Evolutionary conservation across 495 filamentous ascomycete species (phyloP), one percentile per base, ranked within the genome.

Genomic region (Rhypophila decipiens): DNA sequence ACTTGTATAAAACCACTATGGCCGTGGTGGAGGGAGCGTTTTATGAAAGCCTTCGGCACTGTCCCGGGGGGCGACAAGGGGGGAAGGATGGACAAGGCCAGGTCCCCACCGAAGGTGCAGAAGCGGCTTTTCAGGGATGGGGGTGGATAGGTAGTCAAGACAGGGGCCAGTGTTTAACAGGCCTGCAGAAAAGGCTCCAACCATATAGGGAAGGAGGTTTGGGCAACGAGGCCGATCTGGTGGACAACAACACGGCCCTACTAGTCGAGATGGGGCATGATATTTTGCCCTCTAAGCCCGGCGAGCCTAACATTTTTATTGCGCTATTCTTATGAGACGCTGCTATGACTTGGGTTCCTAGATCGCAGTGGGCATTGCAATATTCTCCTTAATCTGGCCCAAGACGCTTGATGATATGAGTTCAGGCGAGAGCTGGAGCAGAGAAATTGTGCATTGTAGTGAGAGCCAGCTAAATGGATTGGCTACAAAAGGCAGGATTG

Each of bases 161-260:
- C 13, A 21, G 20, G 52, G 59, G 60, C 47, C 55, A 52, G 53
- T 52, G 39, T 66, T 66, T 59, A 68, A 60, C 58, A 59, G 59
- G 51, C 61, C 59, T 67, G 66, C 69, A 71, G 67, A 61, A 54
- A 52, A 64, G 64, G 66, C 66, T 67, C 67, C 72, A 73, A 68
- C 72, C 70, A 59, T 61, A 72, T 64, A 71, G 65, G 72, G 70
- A 75, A 75, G 72, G 72, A 75, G 71, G 67, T 57, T 66, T 62
- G 65, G 63, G 60, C 69, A 71, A 65, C 64, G 51, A 56, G 63
- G 63, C 67, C 72, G 71, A 68, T 70, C 63, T 63, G 63, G 61
- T 58, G 58, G 60, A 51, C 49, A 45, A 48, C 54, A 52, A 48
- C 24, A 44, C 44, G 45, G 34, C 50, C 51, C 44, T 58, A 51